Evolutionary conservation across 1,284 basidiomycete genomes (phyloP).

Genomic region (Moesziomyces sp.): DNA sequence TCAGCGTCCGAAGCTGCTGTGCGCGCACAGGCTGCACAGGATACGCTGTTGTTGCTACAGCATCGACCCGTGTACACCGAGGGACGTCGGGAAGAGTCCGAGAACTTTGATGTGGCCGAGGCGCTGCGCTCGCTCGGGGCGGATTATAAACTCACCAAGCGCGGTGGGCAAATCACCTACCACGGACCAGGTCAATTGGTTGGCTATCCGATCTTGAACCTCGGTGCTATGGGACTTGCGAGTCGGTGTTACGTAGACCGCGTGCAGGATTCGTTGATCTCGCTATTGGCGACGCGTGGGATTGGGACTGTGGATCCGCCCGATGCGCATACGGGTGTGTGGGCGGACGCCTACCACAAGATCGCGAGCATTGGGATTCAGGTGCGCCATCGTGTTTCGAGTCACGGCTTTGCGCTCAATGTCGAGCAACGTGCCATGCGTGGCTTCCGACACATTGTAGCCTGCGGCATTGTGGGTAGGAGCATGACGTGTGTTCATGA

Average conservation of each 20-base stretch:
- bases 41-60: conserved; percentile 73
- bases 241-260: conserved; percentile 80
- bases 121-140: conserved; percentile 82
- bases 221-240: conserved; percentile 72
- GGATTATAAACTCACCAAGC: conserved; percentile 82
- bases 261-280: conserved; percentile 75
- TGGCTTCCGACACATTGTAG: conserved; percentile 86
- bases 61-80: conserved; percentile 94
- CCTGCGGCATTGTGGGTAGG: conserved; percentile 91
- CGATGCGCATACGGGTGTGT: conserved; percentile 62
- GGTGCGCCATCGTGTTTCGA: conserved; percentile 90
- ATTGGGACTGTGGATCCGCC: conserved; percentile 70
- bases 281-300: conserved; percentile 70
- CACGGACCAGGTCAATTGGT: conserved; percentile 98
- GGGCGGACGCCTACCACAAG: conserved; percentile 72
- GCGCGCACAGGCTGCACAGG: conserved; percentile 66
- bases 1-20: conserved; percentile 71
- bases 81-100: conserved; percentile 77
- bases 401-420: conserved; percentile 95
- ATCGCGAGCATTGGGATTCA: conserved; percentile 96
- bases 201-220: conserved; percentile 91
- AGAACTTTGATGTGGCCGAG: conserved; percentile 72
- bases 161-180: conserved; percentile 94
- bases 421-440: conserved; percentile 79
- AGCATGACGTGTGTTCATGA: conserved; percentile 73